Evolutionary conservation across 352 stramenopile genomes (phyloP).

Genomic region (Thalassiosira mediterranea): DNA sequence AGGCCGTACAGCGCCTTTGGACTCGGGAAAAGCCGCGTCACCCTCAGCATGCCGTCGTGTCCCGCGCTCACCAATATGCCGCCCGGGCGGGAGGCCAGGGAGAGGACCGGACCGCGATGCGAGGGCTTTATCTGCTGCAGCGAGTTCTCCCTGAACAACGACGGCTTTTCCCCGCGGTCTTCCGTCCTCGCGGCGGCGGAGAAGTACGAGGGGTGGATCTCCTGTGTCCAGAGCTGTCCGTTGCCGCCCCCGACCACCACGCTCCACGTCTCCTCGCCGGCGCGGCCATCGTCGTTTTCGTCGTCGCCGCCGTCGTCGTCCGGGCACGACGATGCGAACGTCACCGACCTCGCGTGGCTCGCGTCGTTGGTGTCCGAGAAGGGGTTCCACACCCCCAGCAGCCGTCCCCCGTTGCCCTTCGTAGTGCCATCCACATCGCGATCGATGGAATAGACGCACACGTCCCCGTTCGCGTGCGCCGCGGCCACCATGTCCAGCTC

Average conservation of each 20-base stretch:
- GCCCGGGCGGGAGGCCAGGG: constrained; percentile 45
- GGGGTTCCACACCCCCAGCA: constrained; percentile 42
- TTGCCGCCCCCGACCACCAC: constrained; percentile 64
- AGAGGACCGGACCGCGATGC: constrained; percentile 53
- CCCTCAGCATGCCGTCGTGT: constrained; percentile 67
- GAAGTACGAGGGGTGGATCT: constrained; percentile 25
- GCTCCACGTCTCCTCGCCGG: constrained; percentile 7
- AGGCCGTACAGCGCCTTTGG: constrained; percentile 64
- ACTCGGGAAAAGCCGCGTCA: constrained; percentile 51
- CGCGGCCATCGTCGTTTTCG: constrained; percentile 1
- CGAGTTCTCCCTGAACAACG: constrained; percentile 15
- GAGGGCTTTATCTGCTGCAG: constrained; percentile 35
- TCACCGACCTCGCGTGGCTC: constrained; percentile 38
- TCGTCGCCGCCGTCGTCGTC: no score
- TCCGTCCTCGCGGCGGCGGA: constrained; percentile 6
- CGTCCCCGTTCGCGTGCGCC: constrained; percentile 34
- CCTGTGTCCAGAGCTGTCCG: constrained; percentile 55
- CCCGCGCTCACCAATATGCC: constrained; percentile 62
- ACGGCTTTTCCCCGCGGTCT: constrained; percentile 5
- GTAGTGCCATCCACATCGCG: constrained; percentile 14
- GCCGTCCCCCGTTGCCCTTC: not conserved
- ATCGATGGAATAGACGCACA: constrained; percentile 34
- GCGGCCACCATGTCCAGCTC: constrained; percentile 57
- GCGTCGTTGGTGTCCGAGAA: constrained; percentile 8
- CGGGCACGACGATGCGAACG: constrained; percentile 26